A percentile compares a stretch with the other conserved stretches of the same genome.
phyloP scores from a whole-genome alignment of 164 flowering plant genomes.

The Brasenia schreberi region DNA sequence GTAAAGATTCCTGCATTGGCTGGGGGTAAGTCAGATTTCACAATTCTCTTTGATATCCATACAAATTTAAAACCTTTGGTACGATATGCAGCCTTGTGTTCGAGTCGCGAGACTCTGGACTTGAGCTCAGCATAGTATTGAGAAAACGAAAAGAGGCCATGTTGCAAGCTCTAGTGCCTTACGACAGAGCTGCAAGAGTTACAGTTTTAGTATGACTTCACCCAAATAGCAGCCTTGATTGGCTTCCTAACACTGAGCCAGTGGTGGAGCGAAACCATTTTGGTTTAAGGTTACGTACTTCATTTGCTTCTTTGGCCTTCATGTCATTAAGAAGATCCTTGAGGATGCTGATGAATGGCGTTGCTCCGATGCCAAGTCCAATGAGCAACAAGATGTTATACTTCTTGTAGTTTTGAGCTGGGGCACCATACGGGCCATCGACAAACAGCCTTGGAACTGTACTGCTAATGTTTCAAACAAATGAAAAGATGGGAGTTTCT shows the following conservation, averaged over 20 bases:
- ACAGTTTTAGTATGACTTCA: not conserved
- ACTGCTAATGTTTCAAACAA: slow-evolving; percentile 1
- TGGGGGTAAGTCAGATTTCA: not conserved
- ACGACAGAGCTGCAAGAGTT: slow-evolving; percentile 16
- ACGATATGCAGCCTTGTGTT: too few relatives aligned
- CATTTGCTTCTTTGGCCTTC: slow-evolving; percentile 9
- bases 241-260: not conserved
- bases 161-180: too few relatives aligned
- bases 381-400: slow-evolving; percentile 70
- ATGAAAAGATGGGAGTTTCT: not conserved
- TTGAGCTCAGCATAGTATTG: too few relatives aligned
- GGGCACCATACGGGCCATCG: slow-evolving; percentile 69
- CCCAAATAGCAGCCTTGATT: not conserved
- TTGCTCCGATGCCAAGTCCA: slow-evolving; percentile 95
- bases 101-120: slow-evolving; percentile 17
- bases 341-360: slow-evolving; percentile 86
- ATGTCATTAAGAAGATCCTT: slow-evolving; percentile 67
- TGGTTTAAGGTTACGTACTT: slow-evolving; percentile 18
- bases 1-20: slow-evolving; percentile 20
- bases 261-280: not conserved
- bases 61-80: too few relatives aligned
- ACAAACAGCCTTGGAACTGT: slow-evolving; percentile 63
- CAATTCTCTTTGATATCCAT: too few relatives aligned
- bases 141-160: too few relatives aligned
- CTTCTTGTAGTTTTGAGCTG: slow-evolving; percentile 55